A percentile compares a stretch with the other conserved stretches of the same genome.
These are phyloP conservation scores for Coemansia sp. DNA, from an alignment of 192 early-diverging fungal genomes.

Conservation along the genomic window DNA sequence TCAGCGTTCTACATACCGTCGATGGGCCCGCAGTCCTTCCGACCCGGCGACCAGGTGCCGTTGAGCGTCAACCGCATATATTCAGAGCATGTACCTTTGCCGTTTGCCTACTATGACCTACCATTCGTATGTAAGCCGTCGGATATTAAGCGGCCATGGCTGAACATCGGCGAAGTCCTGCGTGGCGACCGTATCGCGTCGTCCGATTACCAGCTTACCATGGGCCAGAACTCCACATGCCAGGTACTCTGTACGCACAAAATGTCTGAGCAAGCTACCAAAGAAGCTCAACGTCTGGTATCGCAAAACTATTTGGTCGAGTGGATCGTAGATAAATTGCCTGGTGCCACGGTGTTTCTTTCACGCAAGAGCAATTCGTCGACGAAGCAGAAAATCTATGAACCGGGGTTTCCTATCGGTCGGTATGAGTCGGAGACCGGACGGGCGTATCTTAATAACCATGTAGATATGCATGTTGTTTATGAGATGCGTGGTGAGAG, in stretches of 20 bases:
- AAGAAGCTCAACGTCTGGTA: constrained; percentile 55
- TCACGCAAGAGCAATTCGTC: constrained; percentile 1
- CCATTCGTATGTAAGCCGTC: constrained; percentile 61
- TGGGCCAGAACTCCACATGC: constrained; percentile 55
- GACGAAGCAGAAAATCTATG: constrained; percentile 42
- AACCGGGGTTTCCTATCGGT: constrained; percentile 64
- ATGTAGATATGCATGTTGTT: constrained; percentile 62
- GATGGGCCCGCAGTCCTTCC: constrained; percentile 42
- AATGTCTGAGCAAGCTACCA: constrained; percentile 45
- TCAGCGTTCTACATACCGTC: constrained; percentile 52
- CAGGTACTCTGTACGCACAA: constrained; percentile 57
- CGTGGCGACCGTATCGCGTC: constrained; percentile 70
- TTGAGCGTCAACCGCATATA: constrained; percentile 69
- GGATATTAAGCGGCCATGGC: constrained; percentile 34
- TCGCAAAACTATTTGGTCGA: constrained; percentile 64
- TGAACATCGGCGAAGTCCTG: constrained; percentile 66
- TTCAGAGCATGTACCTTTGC: constrained; percentile 65
- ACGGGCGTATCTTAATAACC: constrained; percentile 65
- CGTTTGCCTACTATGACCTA: constrained; percentile 66
- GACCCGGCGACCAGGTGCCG: constrained; percentile 58
- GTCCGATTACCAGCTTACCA: constrained; percentile 57
- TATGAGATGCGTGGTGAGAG: constrained; percentile 54
- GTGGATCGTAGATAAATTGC: constrained; percentile 70
- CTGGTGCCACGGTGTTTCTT: constrained; percentile 58
- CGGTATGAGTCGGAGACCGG: constrained; percentile 39